Base-by-base conservation (phyloP, 73 alveolate species). In the Paramecium octaurelia region DNA sequence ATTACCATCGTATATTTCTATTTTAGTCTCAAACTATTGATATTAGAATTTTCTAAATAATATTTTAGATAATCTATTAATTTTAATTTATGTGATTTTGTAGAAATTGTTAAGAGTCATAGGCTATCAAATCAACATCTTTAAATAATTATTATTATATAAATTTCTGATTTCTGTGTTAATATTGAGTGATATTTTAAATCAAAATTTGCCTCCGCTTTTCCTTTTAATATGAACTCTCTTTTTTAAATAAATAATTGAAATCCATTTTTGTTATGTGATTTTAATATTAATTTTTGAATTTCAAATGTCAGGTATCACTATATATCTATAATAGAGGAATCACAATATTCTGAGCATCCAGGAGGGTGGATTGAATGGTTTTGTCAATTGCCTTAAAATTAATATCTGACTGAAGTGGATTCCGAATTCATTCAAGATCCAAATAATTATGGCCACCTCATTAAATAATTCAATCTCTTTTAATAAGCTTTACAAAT, bases 291-390 rank as follows among this genome's bases (percentile, higher is more conserved):
- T 54, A 54, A 54, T 54, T 54, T 54, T 54, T 54, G 69, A 54
- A 54, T 54, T 54, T 54, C 69, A 54, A 54, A 54, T 80, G 91
- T 80, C 91, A 44, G 91, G 91, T 80, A 80, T 24, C 24, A 23
- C 75, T 42, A 9, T 3, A 44, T 44, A 80, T 80, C 29, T 24
- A 44, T 44, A 24, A 46, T 42, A 80, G 91, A 80, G 91, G 91
- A 80, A 80, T 80, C 91, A 43, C 14, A 80, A 44, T 80, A 80
- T 80, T 80, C 91, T 44, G 91, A 80, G 27, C 91, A 80, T 46
- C 70, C 76, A 40, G 91, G 91, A 1, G 86, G 91, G 8, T 80
- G 91, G 91, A 24, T 80, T 44, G 91, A 80, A 42, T 80, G 91
- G 91, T 80, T 80, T 80, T 80, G 91, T 20, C 42, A 42, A 42